phyloP scores from a whole-genome alignment of 306 rosid genomes.

The Albizia julibrissin region DNA sequence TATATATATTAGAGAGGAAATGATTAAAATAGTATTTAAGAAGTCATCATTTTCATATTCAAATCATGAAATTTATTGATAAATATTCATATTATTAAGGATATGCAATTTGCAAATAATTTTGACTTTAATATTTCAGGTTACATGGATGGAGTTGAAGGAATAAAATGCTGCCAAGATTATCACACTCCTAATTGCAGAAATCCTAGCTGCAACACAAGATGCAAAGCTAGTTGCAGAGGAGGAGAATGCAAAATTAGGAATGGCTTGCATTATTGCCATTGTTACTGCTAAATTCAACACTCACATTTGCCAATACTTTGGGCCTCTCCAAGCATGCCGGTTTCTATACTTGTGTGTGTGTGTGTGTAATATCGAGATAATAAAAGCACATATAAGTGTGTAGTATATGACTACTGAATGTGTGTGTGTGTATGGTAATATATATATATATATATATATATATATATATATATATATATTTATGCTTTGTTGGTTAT shows the following conservation, averaged over 20 bases:
- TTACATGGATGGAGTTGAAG: not conserved
- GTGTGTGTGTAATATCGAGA: no score
- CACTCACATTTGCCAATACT: not conserved
- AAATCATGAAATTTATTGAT: no score
- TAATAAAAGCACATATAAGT: no score
- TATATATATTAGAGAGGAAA: no score
- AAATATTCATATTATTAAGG: no score
- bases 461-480: no score
- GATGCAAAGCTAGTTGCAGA: not conserved
- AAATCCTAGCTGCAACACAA: not conserved
- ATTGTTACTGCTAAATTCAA: not conserved
- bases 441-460: no score
- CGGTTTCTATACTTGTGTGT: no score
- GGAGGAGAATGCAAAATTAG: slow-evolving; percentile 2
- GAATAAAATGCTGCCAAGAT: not conserved
- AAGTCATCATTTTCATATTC: not conserved
- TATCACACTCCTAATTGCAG: not conserved
- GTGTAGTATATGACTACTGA: no score
- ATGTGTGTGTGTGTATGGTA: no score
- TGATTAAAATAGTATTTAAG: no score
- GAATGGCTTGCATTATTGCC: not conserved
- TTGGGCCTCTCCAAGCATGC: not conserved
- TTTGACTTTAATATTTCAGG: not conserved
- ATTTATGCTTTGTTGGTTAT: no score
- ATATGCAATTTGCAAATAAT: not conserved